Evolutionary conservation across 2,329 filamentous ascomycete genomes (phyloP).

Genomic region (Cercospora nicotianae): DNA sequence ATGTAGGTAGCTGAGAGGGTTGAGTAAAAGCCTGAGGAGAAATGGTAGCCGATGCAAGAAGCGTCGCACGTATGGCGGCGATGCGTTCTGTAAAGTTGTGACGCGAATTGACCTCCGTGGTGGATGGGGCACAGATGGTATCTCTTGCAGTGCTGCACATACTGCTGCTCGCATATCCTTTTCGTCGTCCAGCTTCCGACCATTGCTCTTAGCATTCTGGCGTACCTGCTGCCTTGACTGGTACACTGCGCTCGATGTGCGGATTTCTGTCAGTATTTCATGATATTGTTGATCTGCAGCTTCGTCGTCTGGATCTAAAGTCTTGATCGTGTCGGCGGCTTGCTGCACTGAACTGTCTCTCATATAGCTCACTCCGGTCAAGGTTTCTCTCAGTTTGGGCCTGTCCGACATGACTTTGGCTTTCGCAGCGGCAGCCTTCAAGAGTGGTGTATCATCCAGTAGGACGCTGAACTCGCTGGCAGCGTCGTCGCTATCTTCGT

Average conservation of each 20-base stretch:
- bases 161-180: constrained; percentile 53
- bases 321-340: constrained; percentile 44
- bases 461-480: constrained; percentile 45
- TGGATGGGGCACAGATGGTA: constrained; percentile 54
- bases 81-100: constrained; percentile 50
- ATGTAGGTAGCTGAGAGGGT: constrained; percentile 55
- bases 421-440: constrained; percentile 46
- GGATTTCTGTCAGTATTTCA: constrained; percentile 44
- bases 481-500: constrained; percentile 40
- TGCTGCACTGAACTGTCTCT: constrained; percentile 40
- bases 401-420: constrained; percentile 27
- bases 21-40: constrained; percentile 51
- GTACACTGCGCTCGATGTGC: constrained; percentile 43
- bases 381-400: constrained; percentile 33
- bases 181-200: constrained; percentile 42
- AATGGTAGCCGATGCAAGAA: constrained; percentile 55
- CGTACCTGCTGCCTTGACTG: constrained; percentile 38
- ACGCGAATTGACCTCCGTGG: constrained; percentile 51
- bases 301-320: constrained; percentile 48
- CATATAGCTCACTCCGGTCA: constrained; percentile 45
- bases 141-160: constrained; percentile 50
- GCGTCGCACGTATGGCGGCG: constrained; percentile 43
- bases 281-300: constrained; percentile 47
- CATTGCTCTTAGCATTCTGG: constrained; percentile 34
- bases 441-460: constrained; percentile 48